Conservation (phyloP, 1,139 yeast genomes). For the Candida frijolesensis region DNA sequence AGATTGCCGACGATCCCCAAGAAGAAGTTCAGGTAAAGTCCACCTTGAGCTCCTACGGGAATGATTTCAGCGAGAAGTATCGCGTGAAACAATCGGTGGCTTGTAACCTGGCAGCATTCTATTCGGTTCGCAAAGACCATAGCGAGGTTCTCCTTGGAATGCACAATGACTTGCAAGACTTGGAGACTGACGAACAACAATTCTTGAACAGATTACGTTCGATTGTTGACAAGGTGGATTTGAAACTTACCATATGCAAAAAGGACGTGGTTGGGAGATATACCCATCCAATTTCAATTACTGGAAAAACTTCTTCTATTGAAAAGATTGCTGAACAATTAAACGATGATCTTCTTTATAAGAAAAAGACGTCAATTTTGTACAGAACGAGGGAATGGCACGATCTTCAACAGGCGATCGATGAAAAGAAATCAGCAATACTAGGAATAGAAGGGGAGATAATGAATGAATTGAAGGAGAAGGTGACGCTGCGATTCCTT, state of each 20-base stretch:
- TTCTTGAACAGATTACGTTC: conserved; percentile 24
- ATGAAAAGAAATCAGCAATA: conserved; percentile 28
- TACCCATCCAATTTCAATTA: conserved; percentile 35
- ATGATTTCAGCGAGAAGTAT: conserved; percentile 26
- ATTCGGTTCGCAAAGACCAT: conserved; percentile 33
- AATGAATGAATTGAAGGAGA: conserved; percentile 40
- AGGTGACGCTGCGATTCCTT: conserved; percentile 39
- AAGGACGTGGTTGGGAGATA: conserved; percentile 35
- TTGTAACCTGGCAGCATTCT: neutral
- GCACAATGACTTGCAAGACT: conserved; percentile 35
- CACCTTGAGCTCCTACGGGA: conserved; percentile 14
- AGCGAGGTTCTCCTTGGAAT: conserved; percentile 25
- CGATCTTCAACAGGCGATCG: conserved; percentile 28
- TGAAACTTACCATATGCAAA: conserved; percentile 29
- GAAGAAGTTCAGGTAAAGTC: neutral
- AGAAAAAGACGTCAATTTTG: conserved; percentile 31
- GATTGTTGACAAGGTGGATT: conserved; percentile 28
- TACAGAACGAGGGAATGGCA: conserved; percentile 39
- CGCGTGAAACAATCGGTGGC: conserved; percentile 11
- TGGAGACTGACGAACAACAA: conserved; percentile 26
- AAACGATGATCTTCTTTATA: conserved; percentile 27
- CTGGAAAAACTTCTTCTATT: conserved; percentile 34
- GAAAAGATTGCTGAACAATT: conserved; percentile 19
- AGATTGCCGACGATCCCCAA: neutral
- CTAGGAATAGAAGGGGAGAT: conserved; percentile 47